These are phyloP conservation scores for Wallacemonas sp. DNA, from an alignment of 208 protist species.

Conservation along the genomic window DNA sequence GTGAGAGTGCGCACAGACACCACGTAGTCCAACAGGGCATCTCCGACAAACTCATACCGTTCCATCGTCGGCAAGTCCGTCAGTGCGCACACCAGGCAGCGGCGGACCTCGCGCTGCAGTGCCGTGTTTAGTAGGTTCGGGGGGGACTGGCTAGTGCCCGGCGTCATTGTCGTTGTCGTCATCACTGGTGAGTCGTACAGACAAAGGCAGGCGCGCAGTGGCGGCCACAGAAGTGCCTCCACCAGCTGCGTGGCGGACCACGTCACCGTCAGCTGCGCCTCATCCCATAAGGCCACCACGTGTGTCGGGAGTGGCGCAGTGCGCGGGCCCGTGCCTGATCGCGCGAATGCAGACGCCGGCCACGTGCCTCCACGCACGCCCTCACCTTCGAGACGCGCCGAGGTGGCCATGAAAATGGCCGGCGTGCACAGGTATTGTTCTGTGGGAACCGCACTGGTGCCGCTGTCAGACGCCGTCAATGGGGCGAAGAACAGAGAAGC, in stretches of 20 bases:
- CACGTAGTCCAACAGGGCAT: constrained; percentile 51
- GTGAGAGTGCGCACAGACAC: constrained; percentile 14
- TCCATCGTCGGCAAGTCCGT: constrained; percentile 25
- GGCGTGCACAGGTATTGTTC: too few species aligned
- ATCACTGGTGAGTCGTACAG: not conserved
- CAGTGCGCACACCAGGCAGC: constrained; percentile 25
- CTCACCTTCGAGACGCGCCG: too few species aligned
- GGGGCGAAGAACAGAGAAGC: not conserved
- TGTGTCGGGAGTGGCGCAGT: too few species aligned
- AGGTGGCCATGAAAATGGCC: too few species aligned
- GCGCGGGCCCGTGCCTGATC: not conserved
- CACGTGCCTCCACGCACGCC: too few species aligned
- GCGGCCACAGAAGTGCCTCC: constrained; percentile 6
- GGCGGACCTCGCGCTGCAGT: constrained; percentile 14
- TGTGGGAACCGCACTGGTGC: not conserved
- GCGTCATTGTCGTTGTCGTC: too few species aligned
- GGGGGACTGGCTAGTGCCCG: too few species aligned
- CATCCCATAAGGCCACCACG: not conserved
- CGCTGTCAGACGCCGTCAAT: not conserved
- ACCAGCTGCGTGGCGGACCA: constrained; percentile 11
- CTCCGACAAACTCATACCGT: constrained; percentile 42
- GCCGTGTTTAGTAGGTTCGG: not conserved
- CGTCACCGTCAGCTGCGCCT: not conserved
- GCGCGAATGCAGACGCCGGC: not conserved
- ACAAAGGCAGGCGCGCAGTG: constrained; percentile 1